Evolutionary conservation across 306 rosid genomes (phyloP), one percentile per base, ranked within the genome.

Genomic region (Corylus heterophylla): DNA sequence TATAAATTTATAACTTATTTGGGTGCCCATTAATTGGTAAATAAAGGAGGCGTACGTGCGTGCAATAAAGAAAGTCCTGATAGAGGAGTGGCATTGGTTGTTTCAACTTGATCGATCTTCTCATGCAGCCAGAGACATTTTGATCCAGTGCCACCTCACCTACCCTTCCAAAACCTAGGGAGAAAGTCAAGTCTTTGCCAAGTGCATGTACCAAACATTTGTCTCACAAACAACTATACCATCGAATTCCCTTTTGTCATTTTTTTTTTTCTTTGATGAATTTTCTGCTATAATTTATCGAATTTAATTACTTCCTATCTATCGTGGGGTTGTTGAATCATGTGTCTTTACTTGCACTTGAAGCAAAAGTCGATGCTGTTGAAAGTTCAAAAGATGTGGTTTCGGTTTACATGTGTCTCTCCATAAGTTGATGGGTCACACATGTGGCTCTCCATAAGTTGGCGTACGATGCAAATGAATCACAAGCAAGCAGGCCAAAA

Each of bases 371-470:
- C 5, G 50, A 39, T 5, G 8, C n/a, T 18, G 49, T 42, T 67
- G 51, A 67, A 67, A 67, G 12, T 16, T 42, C 51, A 10, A 17
- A 9, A 55, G 2, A 42, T n/a, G 16, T 16, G 49, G n/a, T 64
- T 64, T 62, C 6, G 69, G 69, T 29, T 55, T 62, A 29, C 44
- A 31, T 29, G 69, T 62, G 69, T n/a, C 69, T 62, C 45, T 62
- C 69, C 18, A 8, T 22, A 25, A 13, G 69, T 29, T 12, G 69
- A 62, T 29, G 37, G 42, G 42, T 35, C 49, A 17, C 25, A 39
- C 49, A 17, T 8, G 29, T 39, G 13, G 4, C 50, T 67, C 48
- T 67, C 50, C 69, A 31, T 20, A 62, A 5, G 69, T 27, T 29
- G 69, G 37, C 44, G 69, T 31, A 62, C 11, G 69, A 29, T 62